A percentile compares a stretch with the other conserved stretches of the same genome.
Evolutionary conservation across 768 basidiomycete genomes (phyloP).

Genomic region (Suillus hirtellus): DNA sequence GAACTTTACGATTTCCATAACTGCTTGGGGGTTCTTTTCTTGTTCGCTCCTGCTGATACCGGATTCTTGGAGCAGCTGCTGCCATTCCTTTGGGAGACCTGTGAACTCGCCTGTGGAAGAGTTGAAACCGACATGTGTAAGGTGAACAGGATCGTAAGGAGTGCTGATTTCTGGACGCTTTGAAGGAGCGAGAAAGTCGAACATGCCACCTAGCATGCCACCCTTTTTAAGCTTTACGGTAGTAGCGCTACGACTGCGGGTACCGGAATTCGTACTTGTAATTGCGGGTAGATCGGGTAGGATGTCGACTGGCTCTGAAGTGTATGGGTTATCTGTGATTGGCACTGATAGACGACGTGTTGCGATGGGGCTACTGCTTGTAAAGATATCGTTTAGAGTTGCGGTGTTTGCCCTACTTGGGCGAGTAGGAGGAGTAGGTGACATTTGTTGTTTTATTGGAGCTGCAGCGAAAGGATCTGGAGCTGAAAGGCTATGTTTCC

Average conservation of each 20-base stretch:
- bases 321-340: slow-evolving; percentile 23
- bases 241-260: slow-evolving; percentile 45
- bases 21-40: slow-evolving; percentile 96
- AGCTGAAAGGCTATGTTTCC: slow-evolving; percentile 50
- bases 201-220: slow-evolving; percentile 63
- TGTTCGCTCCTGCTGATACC: slow-evolving; percentile 94
- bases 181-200: slow-evolving; percentile 73
- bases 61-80: slow-evolving; percentile 91
- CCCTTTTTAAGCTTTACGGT: slow-evolving; percentile 50
- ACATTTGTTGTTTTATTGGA: slow-evolving; percentile 32
- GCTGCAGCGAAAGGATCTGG: slow-evolving; percentile 60
- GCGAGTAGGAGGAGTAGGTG: slow-evolving; percentile 63
- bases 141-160: slow-evolving; percentile 97
- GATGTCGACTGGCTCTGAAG: slow-evolving; percentile 25
- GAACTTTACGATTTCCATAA: slow-evolving; percentile 99
- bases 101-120: slow-evolving; percentile 98
- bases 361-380: slow-evolving; percentile 40
- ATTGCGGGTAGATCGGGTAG: slow-evolving; percentile 23
- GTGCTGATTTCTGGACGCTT: slow-evolving; percentile 83
- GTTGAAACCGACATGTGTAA: slow-evolving; percentile 99
- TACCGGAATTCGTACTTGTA: slow-evolving; percentile 21
- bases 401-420: slow-evolving; percentile 86
- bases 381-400: slow-evolving; percentile 73
- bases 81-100: slow-evolving; percentile 98
- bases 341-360: slow-evolving; percentile 57